Evolutionary conservation across 1,284 basidiomycete species (phyloP), one percentile per base, ranked within the genome.

Genomic region (Puccinia coronata): DNA sequence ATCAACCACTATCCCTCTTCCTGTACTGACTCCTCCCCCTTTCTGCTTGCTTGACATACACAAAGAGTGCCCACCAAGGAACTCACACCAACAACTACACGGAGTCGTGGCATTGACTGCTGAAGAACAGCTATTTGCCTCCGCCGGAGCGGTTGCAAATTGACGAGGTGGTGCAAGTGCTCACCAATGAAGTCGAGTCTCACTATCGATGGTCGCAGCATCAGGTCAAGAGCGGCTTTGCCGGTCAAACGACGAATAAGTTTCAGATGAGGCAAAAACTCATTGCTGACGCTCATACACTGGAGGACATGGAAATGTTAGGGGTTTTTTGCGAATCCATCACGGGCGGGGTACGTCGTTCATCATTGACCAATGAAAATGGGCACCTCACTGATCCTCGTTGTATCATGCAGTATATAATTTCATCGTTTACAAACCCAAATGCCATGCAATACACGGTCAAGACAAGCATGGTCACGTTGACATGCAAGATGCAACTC

Each of bases 21-120:
- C 6, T 36, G n/a, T 11, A 12, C 20, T 31, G 4, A 5, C 34
- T 63, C n/a, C n/a, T 53, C 8, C 20, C n/a, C n/a, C 5, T 12
- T 23, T n/a, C 51, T 20, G 51, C 51, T 53, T 5, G n/a, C 51
- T 53, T n/a, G 5, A 9, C 18, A 11, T n/a, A n/a, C n/a, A n/a
- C n/a, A n/a, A n/a, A 65, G 61, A 28, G 34, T n/a, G 39, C 18
- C 2, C 34, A 65, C 25, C 61, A 65, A 65, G 61, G 61, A 16
- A 65, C 39, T 39, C 34, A 28, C 34, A 65, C 61, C 11, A 65
- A 65, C 25, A 65, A 65, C 20, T 65, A 65, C n/a, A 65, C 61
- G 16, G 25, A 65, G 61, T 31, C 61, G 16, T 65, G 61, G 61
- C 61, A 28, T 23, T 28, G 39, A 39, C 34, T 65, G 4, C 25